Base-by-base conservation (phyloP, 1,284 basidiomycete species). In the Afroboletus lepidellus region DNA sequence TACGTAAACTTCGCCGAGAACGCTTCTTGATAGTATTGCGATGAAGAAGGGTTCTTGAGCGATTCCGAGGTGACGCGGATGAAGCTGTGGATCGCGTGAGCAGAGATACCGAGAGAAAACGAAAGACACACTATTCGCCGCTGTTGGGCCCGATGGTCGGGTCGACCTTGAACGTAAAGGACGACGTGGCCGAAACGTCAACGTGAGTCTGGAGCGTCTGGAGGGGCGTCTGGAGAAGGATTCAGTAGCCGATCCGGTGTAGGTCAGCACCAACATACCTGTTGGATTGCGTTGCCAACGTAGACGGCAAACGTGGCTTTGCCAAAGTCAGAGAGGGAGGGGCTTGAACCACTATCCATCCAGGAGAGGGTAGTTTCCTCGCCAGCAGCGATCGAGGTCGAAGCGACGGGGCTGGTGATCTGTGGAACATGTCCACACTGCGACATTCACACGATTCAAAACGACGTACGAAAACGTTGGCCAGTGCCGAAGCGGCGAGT, bases 1-100 rank as follows among this genome's bases (percentile, higher is more conserved):
- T 65, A 86, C 82, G 71, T 70, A 76, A 92, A 94, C 61, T 83
- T 83, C 54, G 91, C 79, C n/a, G 90, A 92, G 77, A 92, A 94
- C 2, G 89, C 83, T 57, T 86, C 74, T 50, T 80, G 81, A 3
- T 77, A 79, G 70, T 74, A 85, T 46, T 79, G 72, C 16, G 84
- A 69, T 53, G 76, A 68, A 2, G 62, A 62, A 25, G 80, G 46
- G 67, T 86, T 79, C 66, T 77, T 84, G 47, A 79, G 60, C 53
- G 32, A 62, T 37, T 77, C 55, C 0, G 90, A 89, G 54, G 85
- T 79, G 66, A 89, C 75, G 50, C 89, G 87, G 62, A 91, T 77
- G 74, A 91, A 91, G 73, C 87, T 60, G 36, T 8, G 36, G n/a
- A 13, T 36, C 33, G 2, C n/a, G 29, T 34, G 21, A 53, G n/a